phyloP scores from a whole-genome alignment of 1,284 basidiomycete species.

The Cutaneotrichosporon dermatis region DNA sequence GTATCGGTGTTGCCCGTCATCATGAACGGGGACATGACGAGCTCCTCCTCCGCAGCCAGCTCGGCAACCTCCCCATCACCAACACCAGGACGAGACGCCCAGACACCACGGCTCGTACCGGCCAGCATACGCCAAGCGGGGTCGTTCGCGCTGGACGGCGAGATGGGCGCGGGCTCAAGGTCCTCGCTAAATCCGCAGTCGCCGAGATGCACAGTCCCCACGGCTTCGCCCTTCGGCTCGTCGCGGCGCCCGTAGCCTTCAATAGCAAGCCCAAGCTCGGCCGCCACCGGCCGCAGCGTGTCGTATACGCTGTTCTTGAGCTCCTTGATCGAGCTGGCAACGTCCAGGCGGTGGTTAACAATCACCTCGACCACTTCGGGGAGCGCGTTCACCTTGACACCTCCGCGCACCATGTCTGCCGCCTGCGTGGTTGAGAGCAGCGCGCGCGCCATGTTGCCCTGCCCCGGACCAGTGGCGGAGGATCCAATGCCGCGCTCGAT shows the following conservation, averaged over 20 bases:
- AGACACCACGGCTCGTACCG: constrained; percentile 40
- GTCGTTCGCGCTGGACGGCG: constrained; percentile 32
- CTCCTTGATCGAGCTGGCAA: constrained; percentile 47
- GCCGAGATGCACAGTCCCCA: constrained; percentile 21
- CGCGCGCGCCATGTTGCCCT: background rate
- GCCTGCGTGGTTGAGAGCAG: constrained; percentile 34
- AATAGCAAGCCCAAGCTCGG: constrained; percentile 29
- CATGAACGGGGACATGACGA: constrained; percentile 39
- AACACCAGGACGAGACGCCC: constrained; percentile 19
- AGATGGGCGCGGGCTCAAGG: constrained; percentile 46
- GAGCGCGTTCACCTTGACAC: constrained; percentile 49
- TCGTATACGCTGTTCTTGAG: constrained; percentile 24
- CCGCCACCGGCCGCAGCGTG: constrained; percentile 44
- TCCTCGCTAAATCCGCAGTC: constrained; percentile 39
- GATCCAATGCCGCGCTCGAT: constrained; percentile 20
- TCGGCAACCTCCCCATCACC: constrained; percentile 39
- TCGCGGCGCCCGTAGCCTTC: constrained; percentile 15
- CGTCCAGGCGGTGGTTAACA: constrained; percentile 52
- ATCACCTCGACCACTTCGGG: constrained; percentile 45
- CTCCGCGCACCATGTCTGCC: constrained; percentile 43
- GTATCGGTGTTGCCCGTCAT: constrained; percentile 32
- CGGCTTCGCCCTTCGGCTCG: background rate
- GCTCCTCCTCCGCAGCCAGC: constrained; percentile 31
- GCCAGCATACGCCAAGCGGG: constrained; percentile 46
- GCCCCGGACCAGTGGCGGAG: background rate